Conservation (phyloP, 306 rosid genomes). For the Oemleria cerasiformis region DNA sequence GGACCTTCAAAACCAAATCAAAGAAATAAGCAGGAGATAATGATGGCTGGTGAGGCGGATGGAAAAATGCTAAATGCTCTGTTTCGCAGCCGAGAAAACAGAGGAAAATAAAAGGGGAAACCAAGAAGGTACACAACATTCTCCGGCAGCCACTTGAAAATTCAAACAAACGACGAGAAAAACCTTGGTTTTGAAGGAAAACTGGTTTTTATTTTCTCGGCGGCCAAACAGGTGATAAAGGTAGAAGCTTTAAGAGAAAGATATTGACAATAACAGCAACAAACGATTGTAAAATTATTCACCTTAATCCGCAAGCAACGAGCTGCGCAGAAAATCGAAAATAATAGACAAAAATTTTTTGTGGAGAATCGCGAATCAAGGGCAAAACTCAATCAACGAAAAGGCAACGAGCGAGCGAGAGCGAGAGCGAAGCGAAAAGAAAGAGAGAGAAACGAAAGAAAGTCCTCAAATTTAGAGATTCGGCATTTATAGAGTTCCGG, state of each 20-base stretch:
- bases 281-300: neutral
- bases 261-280: neutral
- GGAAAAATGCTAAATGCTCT: constrained; percentile 11
- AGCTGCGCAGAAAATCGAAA: neutral
- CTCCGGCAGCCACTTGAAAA: neutral
- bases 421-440: neutral
- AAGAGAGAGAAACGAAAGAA: constrained; percentile 15
- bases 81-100: constrained; percentile 25
- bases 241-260: neutral
- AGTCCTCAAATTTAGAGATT: neutral
- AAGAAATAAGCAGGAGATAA: neutral
- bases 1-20: constrained; percentile 15
- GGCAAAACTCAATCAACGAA: constrained; percentile 3
- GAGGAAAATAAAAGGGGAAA: constrained; percentile 4
- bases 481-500: constrained; percentile 49
- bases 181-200: neutral
- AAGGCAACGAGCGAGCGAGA: constrained; percentile 23
- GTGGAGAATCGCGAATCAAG: constrained; percentile 13
- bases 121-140: neutral
- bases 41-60: constrained; percentile 2
- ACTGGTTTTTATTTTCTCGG: constrained; percentile 24
- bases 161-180: constrained; percentile 1
- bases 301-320: constrained; percentile 21
- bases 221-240: constrained; percentile 31
- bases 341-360: neutral